Percentiles rank a stretch among this genome's conserved stretches.
These are phyloP conservation scores for Dendrobium huoshanense DNA, from an alignment of 106 monocot species.

Conservation along the genomic window DNA sequence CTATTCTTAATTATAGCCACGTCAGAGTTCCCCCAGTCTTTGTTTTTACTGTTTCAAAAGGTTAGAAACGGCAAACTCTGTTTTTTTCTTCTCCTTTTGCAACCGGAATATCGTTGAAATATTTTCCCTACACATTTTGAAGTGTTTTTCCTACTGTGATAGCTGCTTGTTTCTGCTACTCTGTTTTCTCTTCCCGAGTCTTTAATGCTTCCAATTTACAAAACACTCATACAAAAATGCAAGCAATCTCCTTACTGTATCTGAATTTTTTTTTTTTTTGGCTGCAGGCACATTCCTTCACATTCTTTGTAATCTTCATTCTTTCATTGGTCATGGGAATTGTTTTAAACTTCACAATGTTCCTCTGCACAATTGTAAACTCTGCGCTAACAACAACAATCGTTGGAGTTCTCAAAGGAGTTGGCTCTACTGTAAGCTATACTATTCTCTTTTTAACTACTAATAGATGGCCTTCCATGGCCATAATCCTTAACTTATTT, in stretches of 20 bases:
- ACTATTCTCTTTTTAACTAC: background rate
- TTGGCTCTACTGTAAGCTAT: slow-evolving; percentile 73
- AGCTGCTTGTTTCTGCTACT: no score
- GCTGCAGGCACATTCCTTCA: slow-evolving; percentile 55
- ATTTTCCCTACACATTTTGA: no score
- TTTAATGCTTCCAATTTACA: no score
- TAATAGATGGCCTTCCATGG: no score
- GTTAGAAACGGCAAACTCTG: slow-evolving; percentile 21
- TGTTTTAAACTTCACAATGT: slow-evolving; percentile 88
- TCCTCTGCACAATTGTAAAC: slow-evolving; percentile 91
- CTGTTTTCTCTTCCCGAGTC: no score
- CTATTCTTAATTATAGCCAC: slow-evolving; percentile 66
- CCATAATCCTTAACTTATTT: no score
- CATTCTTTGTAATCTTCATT: slow-evolving; percentile 60
- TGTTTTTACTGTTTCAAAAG: slow-evolving; percentile 58
- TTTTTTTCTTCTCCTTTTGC: background rate
- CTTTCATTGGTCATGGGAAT: slow-evolving; percentile 89
- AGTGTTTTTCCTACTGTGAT: no score
- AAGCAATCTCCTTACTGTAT: no score
- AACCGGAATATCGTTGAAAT: no score
- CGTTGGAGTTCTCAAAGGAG: slow-evolving; percentile 97
- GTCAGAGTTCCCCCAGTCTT: slow-evolving; percentile 76
- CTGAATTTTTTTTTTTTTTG: no score
- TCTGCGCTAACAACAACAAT: slow-evolving; percentile 97
- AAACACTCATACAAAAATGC: no score